Evolutionary conservation across 352 stramenopile species (phyloP).

Genomic region (Globisporangium emineosum): DNA sequence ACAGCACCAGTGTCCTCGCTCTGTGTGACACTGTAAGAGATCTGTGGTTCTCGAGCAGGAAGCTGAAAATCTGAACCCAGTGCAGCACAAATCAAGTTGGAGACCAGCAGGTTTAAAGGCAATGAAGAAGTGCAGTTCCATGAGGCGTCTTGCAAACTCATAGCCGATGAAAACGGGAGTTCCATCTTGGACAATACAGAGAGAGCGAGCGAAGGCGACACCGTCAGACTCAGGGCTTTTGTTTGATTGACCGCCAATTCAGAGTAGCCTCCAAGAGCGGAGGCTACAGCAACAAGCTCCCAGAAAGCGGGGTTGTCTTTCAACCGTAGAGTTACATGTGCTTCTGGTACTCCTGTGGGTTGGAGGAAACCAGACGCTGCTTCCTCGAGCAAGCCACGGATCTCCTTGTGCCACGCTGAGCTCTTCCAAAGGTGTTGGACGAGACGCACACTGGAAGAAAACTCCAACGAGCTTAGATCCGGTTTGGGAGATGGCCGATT

Average conservation of each 20-base stretch:
- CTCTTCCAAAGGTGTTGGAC: constrained; percentile 27
- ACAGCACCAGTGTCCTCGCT: neutral
- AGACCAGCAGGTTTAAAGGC: neutral
- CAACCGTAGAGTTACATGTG: neutral
- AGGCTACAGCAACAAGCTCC: neutral
- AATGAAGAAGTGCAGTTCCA: too few species aligned
- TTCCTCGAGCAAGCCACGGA: constrained; percentile 15
- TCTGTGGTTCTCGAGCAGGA: neutral
- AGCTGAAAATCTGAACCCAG: neutral
- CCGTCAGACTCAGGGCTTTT: neutral
- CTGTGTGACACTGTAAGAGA: neutral
- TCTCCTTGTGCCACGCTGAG: constrained; percentile 18
- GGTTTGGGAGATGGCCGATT: neutral
- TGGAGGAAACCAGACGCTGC: neutral
- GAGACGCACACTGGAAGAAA: constrained; percentile 24
- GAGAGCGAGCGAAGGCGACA: neutral
- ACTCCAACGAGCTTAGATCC: constrained; percentile 15
- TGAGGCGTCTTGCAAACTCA: neutral
- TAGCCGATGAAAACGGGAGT: neutral
- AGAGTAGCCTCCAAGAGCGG: constrained; percentile 10
- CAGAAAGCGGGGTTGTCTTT: neutral
- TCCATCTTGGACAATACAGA: constrained; percentile 1
- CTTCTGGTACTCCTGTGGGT: neutral
- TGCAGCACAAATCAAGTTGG: constrained; percentile 1
- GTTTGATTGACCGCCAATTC: constrained; percentile 6